phyloP scores from a whole-genome alignment of 139 green algal species.

The Chlorella vulgaris region DNA sequence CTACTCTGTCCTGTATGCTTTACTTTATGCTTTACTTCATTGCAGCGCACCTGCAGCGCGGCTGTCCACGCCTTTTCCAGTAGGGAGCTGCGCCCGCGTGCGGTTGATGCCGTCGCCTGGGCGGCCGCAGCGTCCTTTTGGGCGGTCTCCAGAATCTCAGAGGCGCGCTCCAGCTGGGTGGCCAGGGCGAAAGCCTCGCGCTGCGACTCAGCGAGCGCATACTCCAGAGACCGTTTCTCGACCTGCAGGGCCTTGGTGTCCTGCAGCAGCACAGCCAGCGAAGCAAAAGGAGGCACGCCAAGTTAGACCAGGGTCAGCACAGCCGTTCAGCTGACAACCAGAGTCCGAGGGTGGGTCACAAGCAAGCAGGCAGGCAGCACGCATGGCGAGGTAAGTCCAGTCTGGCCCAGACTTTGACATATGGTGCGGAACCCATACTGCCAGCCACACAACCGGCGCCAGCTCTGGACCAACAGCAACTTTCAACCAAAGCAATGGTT shows the following conservation, averaged over 20 bases:
- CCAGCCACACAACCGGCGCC: no score
- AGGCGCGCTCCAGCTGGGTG: background rate
- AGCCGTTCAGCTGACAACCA: no score
- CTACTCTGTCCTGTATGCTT: no score
- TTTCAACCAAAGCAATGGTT: background rate
- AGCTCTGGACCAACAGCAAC: no score
- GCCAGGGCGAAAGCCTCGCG: background rate
- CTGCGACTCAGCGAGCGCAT: background rate
- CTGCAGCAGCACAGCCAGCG: background rate
- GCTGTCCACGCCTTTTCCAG: slow-evolving; percentile 1
- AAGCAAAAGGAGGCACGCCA: background rate
- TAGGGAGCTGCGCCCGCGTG: background rate
- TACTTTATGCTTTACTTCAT: background rate
- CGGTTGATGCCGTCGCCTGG: background rate
- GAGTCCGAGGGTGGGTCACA: no score
- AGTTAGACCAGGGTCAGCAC: no score
- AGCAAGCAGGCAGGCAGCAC: no score
- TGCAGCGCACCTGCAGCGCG: background rate
- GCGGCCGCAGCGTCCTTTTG: background rate
- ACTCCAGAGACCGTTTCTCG: background rate
- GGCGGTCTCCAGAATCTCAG: background rate
- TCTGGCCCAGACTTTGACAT: no score
- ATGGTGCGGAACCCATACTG: no score
- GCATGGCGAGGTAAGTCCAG: no score
- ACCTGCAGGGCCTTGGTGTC: background rate